These are phyloP conservation scores for Amoebophrya sp. DNA, from an alignment of 169 alveolate genomes.

Conservation along the genomic window DNA sequence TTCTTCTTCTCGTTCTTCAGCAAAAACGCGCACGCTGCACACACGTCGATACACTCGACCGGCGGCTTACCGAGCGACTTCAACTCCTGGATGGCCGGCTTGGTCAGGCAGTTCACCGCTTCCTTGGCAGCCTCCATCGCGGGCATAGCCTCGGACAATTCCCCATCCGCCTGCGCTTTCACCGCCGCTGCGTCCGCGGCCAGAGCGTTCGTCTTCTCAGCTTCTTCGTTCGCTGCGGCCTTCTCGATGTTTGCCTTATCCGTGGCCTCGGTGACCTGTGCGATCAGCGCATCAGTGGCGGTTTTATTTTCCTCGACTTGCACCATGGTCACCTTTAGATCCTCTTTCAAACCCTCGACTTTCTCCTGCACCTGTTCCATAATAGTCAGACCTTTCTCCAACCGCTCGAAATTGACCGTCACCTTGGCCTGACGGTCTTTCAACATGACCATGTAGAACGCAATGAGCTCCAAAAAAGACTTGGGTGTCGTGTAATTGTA, in stretches of 20 bases:
- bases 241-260: constrained; percentile 85
- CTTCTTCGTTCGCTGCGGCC: constrained; percentile 78
- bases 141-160: constrained; percentile 88
- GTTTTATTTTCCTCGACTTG: constrained; percentile 80
- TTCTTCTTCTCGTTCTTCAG: constrained; percentile 82
- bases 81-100: constrained; percentile 84
- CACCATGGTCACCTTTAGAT: constrained; percentile 78
- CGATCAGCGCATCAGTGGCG: constrained; percentile 77
- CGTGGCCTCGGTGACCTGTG: constrained; percentile 82
- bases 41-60: constrained; percentile 76
- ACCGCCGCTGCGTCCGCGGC: constrained; percentile 79
- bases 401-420: constrained; percentile 63
- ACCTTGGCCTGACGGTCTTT: constrained; percentile 32
- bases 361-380: constrained; percentile 73
- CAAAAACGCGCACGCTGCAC: constrained; percentile 82
- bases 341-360: constrained; percentile 80
- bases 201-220: constrained; percentile 69
- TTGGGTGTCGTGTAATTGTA: constrained; percentile 93
- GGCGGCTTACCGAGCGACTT: constrained; percentile 91
- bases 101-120: constrained; percentile 88
- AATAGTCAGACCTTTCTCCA: constrained; percentile 78
- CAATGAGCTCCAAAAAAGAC: constrained; percentile 86
- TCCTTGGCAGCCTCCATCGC: constrained; percentile 67
- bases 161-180: constrained; percentile 78
- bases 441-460: constrained; percentile 64